A percentile compares a stretch with the other conserved stretches of the same genome.
phyloP scores from a whole-genome alignment of 805 yeast species.

The Yamadazyma paraphyllophila region DNA sequence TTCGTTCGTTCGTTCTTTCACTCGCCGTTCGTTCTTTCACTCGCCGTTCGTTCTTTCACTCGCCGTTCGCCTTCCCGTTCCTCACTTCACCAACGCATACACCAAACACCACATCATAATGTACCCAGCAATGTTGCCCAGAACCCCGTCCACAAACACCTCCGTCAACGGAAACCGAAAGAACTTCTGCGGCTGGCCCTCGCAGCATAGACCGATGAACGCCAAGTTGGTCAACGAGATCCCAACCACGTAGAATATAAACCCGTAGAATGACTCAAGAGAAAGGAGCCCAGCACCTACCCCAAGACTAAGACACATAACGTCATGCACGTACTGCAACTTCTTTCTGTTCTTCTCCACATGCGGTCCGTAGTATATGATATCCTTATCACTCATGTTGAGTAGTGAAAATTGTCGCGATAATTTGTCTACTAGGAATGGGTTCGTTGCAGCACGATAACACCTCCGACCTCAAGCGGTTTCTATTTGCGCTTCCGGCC shows the following conservation, averaged over 20 bases:
- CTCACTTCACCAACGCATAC: slow-evolving; percentile 36
- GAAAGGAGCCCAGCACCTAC: slow-evolving; percentile 41
- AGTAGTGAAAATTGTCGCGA: no score
- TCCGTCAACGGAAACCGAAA: slow-evolving; percentile 32
- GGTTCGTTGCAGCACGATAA: background rate
- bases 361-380: slow-evolving; percentile 24
- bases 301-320: slow-evolving; percentile 37
- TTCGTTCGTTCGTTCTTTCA: no score
- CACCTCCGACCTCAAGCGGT: slow-evolving; percentile 21
- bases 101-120: slow-evolving; percentile 50
- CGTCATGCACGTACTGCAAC: slow-evolving; percentile 34
- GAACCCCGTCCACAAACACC: slow-evolving; percentile 31
- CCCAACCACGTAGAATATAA: slow-evolving; percentile 34
- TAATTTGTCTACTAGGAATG: no score
- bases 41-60: background rate
- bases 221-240: slow-evolving; percentile 27
- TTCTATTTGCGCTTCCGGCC: slow-evolving; percentile 33
- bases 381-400: slow-evolving; percentile 10
- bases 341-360: slow-evolving; percentile 30
- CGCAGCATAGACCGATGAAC: slow-evolving; percentile 33
- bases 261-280: slow-evolving; percentile 35
- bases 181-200: slow-evolving; percentile 23
- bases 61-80: background rate
- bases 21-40: no score
- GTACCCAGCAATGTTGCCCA: slow-evolving; percentile 36